Evolutionary conservation across 2,329 filamentous ascomycete genomes (phyloP), one percentile per base, ranked within the genome.

Genomic region (Sclerotiophoma versabilis): DNA sequence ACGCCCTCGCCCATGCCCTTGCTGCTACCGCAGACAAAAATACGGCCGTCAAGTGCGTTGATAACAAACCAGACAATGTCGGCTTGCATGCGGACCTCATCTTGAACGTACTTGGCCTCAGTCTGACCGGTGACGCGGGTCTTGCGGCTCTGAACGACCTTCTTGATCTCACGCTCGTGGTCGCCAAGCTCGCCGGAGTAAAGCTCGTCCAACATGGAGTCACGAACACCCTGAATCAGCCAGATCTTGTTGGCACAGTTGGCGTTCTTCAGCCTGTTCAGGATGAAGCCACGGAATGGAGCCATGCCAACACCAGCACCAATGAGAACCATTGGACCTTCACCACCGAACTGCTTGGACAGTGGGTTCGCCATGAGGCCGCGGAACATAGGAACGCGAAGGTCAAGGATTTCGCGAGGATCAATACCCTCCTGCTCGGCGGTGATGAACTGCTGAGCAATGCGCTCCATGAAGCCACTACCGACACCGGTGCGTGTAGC

Each of bases 41-140:
- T 87, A 46, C 95, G 87, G 1, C 95, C 95, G 69, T 99, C 95
- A n/a, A 98, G 82, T 2, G 92, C 87, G 74, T 98, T 98, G 81
- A 96, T 90, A 60, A 98, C 92, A 75, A 92, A 96, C 95, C 95
- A 99, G 14, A 98, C 93, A n/a, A 98, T 84, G 71, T 98, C 95
- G 1, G 93, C 91, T 74, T 98, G 95, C 60, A 91, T 84, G 10
- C 85, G 82, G 8, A 99, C 93, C 76, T 98, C 95, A 69, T 99
- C 95, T 73, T 99, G 95, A 2, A 99, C 95, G 71, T 99, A 99
- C 62, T 89, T 88, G 59, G 91, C 91, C 64, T 92, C 89, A 2
- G 54, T 55, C 47, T 71, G 64, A 23, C 63, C 65, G 12, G 36
- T 49, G 1, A 43, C 66, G 58, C 62, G 90, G 42, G 60, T 58